phyloP scores from a whole-genome alignment of 345 rosid genomes.

The Populus nigra region DNA sequence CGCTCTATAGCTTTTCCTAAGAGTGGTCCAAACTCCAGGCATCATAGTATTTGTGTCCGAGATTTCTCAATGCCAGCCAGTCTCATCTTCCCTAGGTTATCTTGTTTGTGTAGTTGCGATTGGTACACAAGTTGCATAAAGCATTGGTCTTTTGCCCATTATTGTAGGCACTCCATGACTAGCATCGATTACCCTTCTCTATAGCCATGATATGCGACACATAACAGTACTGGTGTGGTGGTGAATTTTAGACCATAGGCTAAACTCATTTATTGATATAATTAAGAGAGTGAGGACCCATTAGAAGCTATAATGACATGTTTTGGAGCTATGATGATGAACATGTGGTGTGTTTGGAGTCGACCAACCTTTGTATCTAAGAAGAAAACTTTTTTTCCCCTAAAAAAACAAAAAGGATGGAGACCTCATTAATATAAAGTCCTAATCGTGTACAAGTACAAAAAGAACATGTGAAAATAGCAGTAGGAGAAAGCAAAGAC shows the following conservation, averaged over 20 bases:
- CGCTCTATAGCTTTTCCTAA: background rate
- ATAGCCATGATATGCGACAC: background rate
- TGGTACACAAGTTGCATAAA: background rate
- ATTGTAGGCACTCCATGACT: background rate
- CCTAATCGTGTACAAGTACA: slow-evolving; percentile 13
- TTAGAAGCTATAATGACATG: slow-evolving; percentile 1
- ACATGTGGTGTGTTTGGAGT: slow-evolving; percentile 9
- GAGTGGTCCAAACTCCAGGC: slow-evolving; percentile 13
- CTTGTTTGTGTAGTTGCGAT: background rate
- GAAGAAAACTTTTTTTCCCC: background rate
- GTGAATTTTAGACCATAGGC: background rate
- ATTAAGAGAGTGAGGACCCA: background rate
- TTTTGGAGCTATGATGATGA: slow-evolving; percentile 15
- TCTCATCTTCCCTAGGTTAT: background rate
- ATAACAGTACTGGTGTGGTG: background rate
- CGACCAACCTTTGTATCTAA: background rate
- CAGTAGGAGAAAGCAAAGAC: background rate
- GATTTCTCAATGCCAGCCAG: background rate
- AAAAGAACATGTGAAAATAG: slow-evolving; percentile 1
- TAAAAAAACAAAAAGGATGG: background rate
- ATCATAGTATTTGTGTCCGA: background rate
- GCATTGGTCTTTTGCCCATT: background rate
- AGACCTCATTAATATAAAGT: background rate
- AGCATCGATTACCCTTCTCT: background rate
- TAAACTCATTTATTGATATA: background rate